Conservation (phyloP, 2,329 filamentous ascomycete species). For the Sporothrix phasma region DNA sequence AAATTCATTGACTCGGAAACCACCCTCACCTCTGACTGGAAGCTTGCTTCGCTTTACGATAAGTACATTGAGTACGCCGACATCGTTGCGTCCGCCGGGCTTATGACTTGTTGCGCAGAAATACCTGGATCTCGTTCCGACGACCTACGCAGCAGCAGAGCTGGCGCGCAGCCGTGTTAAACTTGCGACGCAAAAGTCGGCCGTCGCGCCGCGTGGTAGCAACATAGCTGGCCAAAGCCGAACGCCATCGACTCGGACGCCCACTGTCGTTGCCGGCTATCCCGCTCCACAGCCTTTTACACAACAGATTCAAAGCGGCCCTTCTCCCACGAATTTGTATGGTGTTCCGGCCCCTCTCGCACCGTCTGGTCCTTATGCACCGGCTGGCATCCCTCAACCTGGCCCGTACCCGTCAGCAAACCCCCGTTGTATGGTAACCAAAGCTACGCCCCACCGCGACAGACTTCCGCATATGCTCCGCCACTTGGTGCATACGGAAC, state of each 20-base stretch:
- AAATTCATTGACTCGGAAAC: constrained; percentile 79
- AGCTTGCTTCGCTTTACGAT: constrained; percentile 76
- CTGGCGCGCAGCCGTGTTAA: constrained; percentile 76
- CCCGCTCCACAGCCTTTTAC: constrained; percentile 34
- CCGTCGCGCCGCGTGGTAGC: constrained; percentile 24
- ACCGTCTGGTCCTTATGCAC: constrained; percentile 29
- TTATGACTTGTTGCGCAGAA: constrained; percentile 77
- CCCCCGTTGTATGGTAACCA: constrained; percentile 20
- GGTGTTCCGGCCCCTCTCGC: constrained; percentile 22
- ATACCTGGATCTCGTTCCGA: constrained; percentile 80
- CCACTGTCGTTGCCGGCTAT: constrained; percentile 28
- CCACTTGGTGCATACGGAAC: constrained; percentile 34
- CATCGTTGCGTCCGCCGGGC: constrained; percentile 82
- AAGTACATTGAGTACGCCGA: constrained; percentile 98
- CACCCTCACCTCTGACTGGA: constrained; percentile 68
- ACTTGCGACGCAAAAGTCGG: constrained; percentile 60
- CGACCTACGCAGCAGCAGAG: constrained; percentile 76
- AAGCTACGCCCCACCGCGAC: constrained; percentile 30
- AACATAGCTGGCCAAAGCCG: background rate
- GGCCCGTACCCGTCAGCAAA: constrained; percentile 40
- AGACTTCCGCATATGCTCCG: constrained; percentile 20
- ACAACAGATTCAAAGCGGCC: background rate
- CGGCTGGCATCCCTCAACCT: constrained; percentile 23
- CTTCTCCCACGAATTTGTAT: constrained; percentile 27
- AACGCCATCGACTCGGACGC: background rate